Conservation (phyloP, 306 rosid species). For the Erythrophleum fordii region DNA sequence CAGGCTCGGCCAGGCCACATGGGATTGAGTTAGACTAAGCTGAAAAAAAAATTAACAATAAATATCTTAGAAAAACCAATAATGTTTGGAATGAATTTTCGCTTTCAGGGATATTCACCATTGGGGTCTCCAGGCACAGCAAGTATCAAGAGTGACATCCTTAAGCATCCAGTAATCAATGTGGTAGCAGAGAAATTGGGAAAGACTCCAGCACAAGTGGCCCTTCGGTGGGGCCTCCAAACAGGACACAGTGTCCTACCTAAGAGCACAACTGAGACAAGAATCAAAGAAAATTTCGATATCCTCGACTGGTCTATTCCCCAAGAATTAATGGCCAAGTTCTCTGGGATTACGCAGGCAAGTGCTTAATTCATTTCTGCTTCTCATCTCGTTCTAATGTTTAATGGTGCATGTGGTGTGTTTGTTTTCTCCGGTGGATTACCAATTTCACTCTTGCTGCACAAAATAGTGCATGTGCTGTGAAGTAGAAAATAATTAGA, state of each 20-base stretch:
- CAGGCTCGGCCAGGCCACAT: too few species aligned
- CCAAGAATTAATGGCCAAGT: slow-evolving; percentile 43
- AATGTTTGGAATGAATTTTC: neutral
- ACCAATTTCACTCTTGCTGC: too few species aligned
- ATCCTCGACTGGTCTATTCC: slow-evolving; percentile 71
- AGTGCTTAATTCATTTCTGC: slow-evolving; percentile 19
- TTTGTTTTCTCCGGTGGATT: too few species aligned
- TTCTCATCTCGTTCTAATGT: neutral
- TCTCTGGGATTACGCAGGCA: slow-evolving; percentile 67
- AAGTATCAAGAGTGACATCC: slow-evolving; percentile 47
- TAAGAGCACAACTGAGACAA: slow-evolving; percentile 63
- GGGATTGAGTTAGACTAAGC: too few species aligned
- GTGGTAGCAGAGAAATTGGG: slow-evolving; percentile 59
- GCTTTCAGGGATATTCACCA: slow-evolving; percentile 64
- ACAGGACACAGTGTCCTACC: slow-evolving; percentile 78
- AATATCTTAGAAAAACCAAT: too few species aligned
- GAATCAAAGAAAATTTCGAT: slow-evolving; percentile 57
- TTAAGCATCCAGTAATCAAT: slow-evolving; percentile 48
- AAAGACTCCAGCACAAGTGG: slow-evolving; percentile 76
- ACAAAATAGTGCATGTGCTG: too few species aligned
- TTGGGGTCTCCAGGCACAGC: slow-evolving; percentile 62
- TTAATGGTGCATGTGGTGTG: too few species aligned
- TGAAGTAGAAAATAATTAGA: too few species aligned
- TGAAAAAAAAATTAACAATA: too few species aligned
- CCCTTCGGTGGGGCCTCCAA: slow-evolving; percentile 79